A percentile compares a stretch with the other conserved stretches of the same genome.
Evolutionary conservation across 805 yeast genomes (phyloP).

Genomic region (Starmerella asiatica): DNA sequence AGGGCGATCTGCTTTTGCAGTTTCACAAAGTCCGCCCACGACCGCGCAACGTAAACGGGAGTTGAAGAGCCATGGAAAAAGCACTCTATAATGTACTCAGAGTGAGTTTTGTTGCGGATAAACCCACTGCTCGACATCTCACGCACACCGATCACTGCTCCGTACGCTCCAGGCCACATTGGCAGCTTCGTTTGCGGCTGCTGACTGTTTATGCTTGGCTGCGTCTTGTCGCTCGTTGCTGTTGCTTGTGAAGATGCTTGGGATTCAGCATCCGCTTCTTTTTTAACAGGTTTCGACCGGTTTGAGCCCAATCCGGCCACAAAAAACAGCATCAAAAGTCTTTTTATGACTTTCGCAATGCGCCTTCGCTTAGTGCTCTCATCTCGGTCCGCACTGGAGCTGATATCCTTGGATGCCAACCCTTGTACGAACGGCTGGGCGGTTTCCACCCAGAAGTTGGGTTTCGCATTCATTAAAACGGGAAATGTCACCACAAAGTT

Average conservation of each 20-base stretch:
- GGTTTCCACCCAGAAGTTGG: slow-evolving; percentile 64
- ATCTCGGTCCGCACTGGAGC: slow-evolving; percentile 61
- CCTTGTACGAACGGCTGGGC: slow-evolving; percentile 74
- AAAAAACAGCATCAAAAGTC: slow-evolving; percentile 51
- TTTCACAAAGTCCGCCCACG: slow-evolving; percentile 54
- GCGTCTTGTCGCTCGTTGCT: too few relatives aligned
- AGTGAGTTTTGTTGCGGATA: slow-evolving; percentile 20
- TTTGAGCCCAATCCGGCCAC: slow-evolving; percentile 60
- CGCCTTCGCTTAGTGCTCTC: slow-evolving; percentile 60
- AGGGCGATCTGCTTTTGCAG: slow-evolving; percentile 38
- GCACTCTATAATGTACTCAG: slow-evolving; percentile 25
- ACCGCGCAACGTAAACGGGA: slow-evolving; percentile 40
- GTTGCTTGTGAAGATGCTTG: background rate
- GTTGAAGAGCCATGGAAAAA: slow-evolving; percentile 21
- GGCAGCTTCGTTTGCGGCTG: slow-evolving; percentile 1
- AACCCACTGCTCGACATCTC: slow-evolving; percentile 22
- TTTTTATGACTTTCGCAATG: slow-evolving; percentile 45
- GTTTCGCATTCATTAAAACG: slow-evolving; percentile 36
- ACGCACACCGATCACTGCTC: slow-evolving; percentile 60
- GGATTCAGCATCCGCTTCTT: background rate
- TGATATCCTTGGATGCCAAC: slow-evolving; percentile 57
- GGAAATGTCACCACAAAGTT: slow-evolving; percentile 62
- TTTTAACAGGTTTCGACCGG: slow-evolving; percentile 31
- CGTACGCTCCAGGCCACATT: slow-evolving; percentile 41
- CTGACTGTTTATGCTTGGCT: background rate